Conservation (phyloP, 2,329 filamentous ascomycete genomes). For the Colletotrichum aenigma region DNA sequence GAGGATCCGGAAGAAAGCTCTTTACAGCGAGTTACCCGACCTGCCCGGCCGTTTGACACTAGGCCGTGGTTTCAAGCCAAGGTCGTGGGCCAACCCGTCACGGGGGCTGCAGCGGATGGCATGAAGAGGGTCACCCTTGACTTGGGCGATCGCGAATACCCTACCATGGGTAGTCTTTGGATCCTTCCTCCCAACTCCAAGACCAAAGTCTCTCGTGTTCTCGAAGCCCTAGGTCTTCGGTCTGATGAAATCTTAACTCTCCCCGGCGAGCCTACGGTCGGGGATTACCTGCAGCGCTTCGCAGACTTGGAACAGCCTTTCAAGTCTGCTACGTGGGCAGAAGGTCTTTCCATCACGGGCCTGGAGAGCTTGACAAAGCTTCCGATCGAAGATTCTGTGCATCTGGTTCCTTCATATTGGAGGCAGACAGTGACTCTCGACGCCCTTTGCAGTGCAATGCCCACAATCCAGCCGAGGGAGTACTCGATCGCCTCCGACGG, state of each 20-base stretch:
- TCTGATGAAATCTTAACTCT: not conserved
- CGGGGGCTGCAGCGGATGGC: not conserved
- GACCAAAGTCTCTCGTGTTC: constrained; percentile 12
- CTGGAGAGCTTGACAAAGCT: not conserved
- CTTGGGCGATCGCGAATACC: constrained; percentile 10
- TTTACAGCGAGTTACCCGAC: not conserved
- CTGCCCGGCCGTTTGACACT: constrained; percentile 9
- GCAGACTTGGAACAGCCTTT: constrained; percentile 9
- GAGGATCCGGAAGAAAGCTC: not conserved
- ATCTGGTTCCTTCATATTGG: constrained; percentile 3
- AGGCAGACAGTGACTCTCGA: not conserved
- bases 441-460: constrained; percentile 1
- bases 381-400: constrained; percentile 4
- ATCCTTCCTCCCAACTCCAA: constrained; percentile 14
- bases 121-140: constrained; percentile 16
- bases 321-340: not conserved
- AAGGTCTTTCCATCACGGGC: not conserved
- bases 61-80: constrained; percentile 15
- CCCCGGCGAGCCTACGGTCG: not conserved
- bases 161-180: constrained; percentile 15
- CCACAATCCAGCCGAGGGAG: constrained; percentile 9
- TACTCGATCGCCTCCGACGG: constrained; percentile 15
- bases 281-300: not conserved
- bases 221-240: not conserved
- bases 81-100: not conserved